A percentile compares a stretch with the other conserved stretches of the same genome.
These are phyloP conservation scores for Mycena belliarum DNA, from an alignment of 768 basidiomycete genomes.

Conservation along the genomic window DNA sequence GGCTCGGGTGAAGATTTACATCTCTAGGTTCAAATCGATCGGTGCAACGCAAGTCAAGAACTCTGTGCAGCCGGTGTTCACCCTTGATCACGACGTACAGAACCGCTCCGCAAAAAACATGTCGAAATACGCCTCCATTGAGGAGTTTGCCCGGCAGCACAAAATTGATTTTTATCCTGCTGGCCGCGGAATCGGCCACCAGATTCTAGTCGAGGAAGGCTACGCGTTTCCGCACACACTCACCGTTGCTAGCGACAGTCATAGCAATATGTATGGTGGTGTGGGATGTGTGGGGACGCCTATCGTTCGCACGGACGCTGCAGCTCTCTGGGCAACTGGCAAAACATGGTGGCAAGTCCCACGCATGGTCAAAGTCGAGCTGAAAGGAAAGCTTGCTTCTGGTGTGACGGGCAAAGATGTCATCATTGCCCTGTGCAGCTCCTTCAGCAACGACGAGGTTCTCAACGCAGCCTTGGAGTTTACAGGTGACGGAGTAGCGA, in stretches of 20 bases:
- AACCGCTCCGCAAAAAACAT: constrained; percentile 91
- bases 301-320: constrained; percentile 93
- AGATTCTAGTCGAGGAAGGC: constrained; percentile 96
- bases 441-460: constrained; percentile 95
- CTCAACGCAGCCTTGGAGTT: constrained; percentile 97
- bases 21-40: constrained; percentile 85
- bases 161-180: constrained; percentile 95
- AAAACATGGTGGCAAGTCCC: constrained; percentile 99
- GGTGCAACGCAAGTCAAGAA: constrained; percentile 84
- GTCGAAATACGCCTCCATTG: constrained; percentile 89
- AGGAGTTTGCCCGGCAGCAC: constrained; percentile 84
- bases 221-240: constrained; percentile 96
- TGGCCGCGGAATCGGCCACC: constrained; percentile 96
- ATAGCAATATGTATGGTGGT: constrained; percentile 99
- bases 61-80: constrained; percentile 87
- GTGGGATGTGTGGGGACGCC: constrained; percentile 97
- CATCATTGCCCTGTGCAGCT: constrained; percentile 93
- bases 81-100: constrained; percentile 97
- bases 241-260: constrained; percentile 95
- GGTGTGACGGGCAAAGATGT: constrained; percentile 99
- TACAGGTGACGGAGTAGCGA: constrained; percentile 80
- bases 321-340: constrained; percentile 96
- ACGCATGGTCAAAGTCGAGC: constrained; percentile 91
- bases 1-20: neutral
- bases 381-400: constrained; percentile 75